A percentile compares a stretch with the other conserved stretches of the same genome.
phyloP scores from a whole-genome alignment of 768 basidiomycete genomes.

The Lentinula boryana region DNA sequence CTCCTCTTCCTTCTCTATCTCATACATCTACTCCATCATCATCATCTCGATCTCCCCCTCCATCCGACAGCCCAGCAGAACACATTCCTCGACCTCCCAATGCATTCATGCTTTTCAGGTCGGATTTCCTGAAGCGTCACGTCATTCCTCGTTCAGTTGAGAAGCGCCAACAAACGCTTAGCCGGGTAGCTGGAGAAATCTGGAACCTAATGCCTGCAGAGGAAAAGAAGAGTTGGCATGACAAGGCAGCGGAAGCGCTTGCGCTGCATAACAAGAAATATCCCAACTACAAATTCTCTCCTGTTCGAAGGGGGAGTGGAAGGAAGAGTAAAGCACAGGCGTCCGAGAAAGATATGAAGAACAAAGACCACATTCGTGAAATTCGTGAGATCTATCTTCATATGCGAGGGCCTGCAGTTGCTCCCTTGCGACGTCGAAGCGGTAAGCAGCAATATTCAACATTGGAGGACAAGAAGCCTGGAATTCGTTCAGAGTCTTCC shows the following conservation, averaged over 20 bases:
- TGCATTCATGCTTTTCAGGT: constrained; percentile 81
- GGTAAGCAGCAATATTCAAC: constrained; percentile 17
- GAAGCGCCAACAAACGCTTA: constrained; percentile 68
- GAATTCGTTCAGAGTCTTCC: background rate
- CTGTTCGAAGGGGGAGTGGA: constrained; percentile 30
- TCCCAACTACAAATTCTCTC: constrained; percentile 61
- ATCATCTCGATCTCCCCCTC: constrained; percentile 5
- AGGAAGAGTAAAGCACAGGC: constrained; percentile 9
- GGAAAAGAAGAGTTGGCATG: constrained; percentile 41
- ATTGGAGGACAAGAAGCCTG: constrained; percentile 10
- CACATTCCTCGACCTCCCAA: constrained; percentile 76
- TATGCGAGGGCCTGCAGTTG: constrained; percentile 27
- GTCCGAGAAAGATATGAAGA: background rate
- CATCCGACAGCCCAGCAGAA: background rate
- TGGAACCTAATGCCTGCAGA: constrained; percentile 54
- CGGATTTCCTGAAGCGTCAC: constrained; percentile 47
- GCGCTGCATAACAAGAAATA: constrained; percentile 41
- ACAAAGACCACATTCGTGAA: constrained; percentile 22
- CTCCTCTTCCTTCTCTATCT: background rate
- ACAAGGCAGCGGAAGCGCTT: constrained; percentile 41
- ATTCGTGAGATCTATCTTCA: constrained; percentile 29
- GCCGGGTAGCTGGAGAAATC: constrained; percentile 58
- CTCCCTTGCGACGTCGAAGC: constrained; percentile 27
- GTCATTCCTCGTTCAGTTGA: constrained; percentile 45
- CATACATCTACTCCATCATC: background rate